Evolutionary conservation across 2,329 filamentous ascomycete species (phyloP).

Genomic region (Exophiala sideris): DNA sequence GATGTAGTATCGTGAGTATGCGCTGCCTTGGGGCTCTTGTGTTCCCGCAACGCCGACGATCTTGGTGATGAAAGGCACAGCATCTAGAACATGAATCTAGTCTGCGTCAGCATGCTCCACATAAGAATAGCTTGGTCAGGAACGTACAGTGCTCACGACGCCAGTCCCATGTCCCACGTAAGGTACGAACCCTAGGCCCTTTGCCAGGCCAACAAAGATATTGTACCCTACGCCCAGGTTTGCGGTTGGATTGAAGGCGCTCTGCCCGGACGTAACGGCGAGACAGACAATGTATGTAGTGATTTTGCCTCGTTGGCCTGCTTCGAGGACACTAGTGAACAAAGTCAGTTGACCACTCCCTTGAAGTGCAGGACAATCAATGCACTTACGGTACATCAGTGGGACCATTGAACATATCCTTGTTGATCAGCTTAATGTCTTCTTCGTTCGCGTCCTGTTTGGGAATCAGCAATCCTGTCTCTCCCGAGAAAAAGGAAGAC

Average conservation of each 20-base stretch:
- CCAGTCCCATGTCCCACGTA: conserved; percentile 19
- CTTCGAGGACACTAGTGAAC: conserved; percentile 9
- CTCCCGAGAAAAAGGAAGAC: background rate
- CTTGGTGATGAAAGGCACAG: conserved; percentile 15
- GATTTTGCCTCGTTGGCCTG: conserved; percentile 15
- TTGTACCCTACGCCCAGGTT: conserved; percentile 12
- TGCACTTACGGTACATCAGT: conserved; percentile 13
- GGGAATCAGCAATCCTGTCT: background rate
- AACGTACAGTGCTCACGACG: conserved; percentile 7
- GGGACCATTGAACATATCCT: conserved; percentile 17
- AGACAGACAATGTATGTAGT: conserved; percentile 18
- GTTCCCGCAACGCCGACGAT: conserved; percentile 18
- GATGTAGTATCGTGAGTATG: conserved; percentile 18
- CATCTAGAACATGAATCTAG: conserved; percentile 13
- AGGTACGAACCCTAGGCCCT: conserved; percentile 8
- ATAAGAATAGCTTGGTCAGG: background rate
- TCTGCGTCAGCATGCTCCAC: background rate
- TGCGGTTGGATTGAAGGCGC: conserved; percentile 6
- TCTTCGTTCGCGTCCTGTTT: conserved; percentile 18
- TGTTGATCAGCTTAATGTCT: conserved; percentile 14
- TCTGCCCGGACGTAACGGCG: conserved; percentile 13
- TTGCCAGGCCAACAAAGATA: conserved; percentile 9
- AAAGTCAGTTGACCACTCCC: too few relatives aligned
- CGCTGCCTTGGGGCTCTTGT: conserved; percentile 11
- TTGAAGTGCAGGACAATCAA: too few relatives aligned